Conservation (phyloP, 257 asterid genomes). For the Misopates orontium region DNA sequence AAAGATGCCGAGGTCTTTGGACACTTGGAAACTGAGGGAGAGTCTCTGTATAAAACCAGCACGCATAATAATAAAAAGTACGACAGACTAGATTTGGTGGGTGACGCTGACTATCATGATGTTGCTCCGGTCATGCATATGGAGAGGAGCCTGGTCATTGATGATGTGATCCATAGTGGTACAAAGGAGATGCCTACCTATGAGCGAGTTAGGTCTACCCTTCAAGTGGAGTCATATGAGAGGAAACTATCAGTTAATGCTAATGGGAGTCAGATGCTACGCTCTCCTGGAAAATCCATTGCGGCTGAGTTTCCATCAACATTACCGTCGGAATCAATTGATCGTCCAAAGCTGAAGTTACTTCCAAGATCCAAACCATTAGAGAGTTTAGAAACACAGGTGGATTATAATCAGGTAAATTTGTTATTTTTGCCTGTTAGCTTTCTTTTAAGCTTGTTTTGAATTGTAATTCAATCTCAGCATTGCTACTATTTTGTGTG, state of each 20-base stretch:
- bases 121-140: slow-evolving; percentile 40
- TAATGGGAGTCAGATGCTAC: slow-evolving; percentile 39
- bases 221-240: slow-evolving; percentile 44
- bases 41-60: slow-evolving; percentile 33
- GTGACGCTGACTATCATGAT: slow-evolving; percentile 38
- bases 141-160: slow-evolving; percentile 52
- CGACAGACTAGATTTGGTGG: slow-evolving; percentile 38
- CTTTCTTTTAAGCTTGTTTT: slow-evolving; percentile 16
- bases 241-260: slow-evolving; percentile 34
- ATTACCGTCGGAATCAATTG: slow-evolving; percentile 54
- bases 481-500: slow-evolving; percentile 24
- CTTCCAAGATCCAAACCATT: slow-evolving; percentile 93
- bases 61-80: slow-evolving; percentile 32
- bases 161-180: slow-evolving; percentile 47
- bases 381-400: slow-evolving; percentile 45
- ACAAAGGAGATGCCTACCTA: slow-evolving; percentile 41
- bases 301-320: slow-evolving; percentile 45
- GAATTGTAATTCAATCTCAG: not conserved
- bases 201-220: slow-evolving; percentile 45
- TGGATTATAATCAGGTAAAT: slow-evolving; percentile 58
- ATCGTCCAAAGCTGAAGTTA: slow-evolving; percentile 80
- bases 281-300: slow-evolving; percentile 32
- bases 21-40: slow-evolving; percentile 41
- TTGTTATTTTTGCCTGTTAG: not conserved
- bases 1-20: slow-evolving; percentile 50